Conservation (phyloP, 2,329 filamentous ascomycete genomes). For the Orbilia quercus region DNA sequence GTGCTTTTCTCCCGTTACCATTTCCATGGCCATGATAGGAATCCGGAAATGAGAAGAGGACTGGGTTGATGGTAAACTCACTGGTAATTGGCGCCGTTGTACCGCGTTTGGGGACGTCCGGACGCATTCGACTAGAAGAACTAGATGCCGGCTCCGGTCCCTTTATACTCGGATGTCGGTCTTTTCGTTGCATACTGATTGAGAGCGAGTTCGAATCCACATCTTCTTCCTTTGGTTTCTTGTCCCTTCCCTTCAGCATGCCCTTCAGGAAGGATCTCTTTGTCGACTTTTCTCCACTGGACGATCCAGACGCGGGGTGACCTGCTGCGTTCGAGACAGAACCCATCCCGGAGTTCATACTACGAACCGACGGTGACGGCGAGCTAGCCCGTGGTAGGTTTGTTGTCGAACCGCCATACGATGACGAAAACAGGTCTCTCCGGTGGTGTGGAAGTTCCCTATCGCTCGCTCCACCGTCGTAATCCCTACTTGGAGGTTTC, state of each 20-base stretch:
- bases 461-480: conserved; percentile 70
- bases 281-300: conserved; percentile 48
- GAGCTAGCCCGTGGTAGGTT: conserved; percentile 51
- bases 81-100: conserved; percentile 48
- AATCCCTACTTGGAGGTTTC: conserved; percentile 72
- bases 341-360: conserved; percentile 48
- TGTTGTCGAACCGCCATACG: conserved; percentile 46
- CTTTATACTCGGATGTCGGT: conserved; percentile 46
- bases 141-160: conserved; percentile 21
- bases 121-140: conserved; percentile 35
- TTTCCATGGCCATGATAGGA: conserved; percentile 48
- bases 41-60: conserved; percentile 47
- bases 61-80: conserved; percentile 56
- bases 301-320: conserved; percentile 27
- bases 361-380: conserved; percentile 51
- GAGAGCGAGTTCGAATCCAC: conserved; percentile 20
- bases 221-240: conserved; percentile 48
- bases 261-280: conserved; percentile 57
- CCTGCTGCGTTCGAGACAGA: conserved; percentile 37
- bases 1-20: conserved; percentile 52
- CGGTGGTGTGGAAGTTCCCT: conserved; percentile 57
- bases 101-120: conserved; percentile 48
- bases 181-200: conserved; percentile 29
- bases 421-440: conserved; percentile 44
- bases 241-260: conserved; percentile 46